phyloP scores from a whole-genome alignment of 2,329 filamentous ascomycete species.

The Cordyceps sp. region DNA sequence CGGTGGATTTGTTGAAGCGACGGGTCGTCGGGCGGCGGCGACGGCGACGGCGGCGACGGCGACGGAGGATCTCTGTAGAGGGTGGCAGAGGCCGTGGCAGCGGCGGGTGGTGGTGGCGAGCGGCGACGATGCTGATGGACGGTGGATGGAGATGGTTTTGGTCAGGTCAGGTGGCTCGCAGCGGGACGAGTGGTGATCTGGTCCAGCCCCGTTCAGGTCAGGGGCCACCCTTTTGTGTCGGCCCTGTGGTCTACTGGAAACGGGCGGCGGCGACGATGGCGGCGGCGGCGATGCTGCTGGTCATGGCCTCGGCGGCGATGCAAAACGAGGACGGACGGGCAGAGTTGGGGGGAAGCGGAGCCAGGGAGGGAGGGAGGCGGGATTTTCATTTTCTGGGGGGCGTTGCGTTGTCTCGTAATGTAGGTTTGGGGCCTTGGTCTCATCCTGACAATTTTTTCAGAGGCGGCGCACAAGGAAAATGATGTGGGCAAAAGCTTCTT shows the following conservation, averaged over 20 bases:
- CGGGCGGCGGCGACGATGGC: background rate
- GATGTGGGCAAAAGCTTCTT: constrained; percentile 15
- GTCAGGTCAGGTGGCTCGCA: constrained; percentile 1
- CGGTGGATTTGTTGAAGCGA: too few relatives aligned
- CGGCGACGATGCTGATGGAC: too few relatives aligned
- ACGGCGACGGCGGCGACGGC: too few relatives aligned
- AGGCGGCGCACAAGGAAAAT: constrained; percentile 21
- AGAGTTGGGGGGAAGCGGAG: constrained; percentile 10
- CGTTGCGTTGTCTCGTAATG: constrained; percentile 16
- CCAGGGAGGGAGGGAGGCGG: constrained; percentile 9
- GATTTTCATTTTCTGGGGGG: constrained; percentile 14
- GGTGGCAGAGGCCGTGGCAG: too few relatives aligned
- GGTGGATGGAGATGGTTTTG: background rate
- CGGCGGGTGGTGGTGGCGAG: too few relatives aligned
- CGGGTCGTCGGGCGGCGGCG: too few relatives aligned
- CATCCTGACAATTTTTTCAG: constrained; percentile 21
- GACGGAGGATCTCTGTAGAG: too few relatives aligned
- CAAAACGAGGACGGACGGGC: constrained; percentile 6
- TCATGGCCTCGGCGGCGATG: constrained; percentile 11
- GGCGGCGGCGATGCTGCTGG: background rate
- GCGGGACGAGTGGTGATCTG: constrained; percentile 7
- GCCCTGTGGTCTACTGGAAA: background rate
- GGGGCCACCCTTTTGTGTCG: constrained; percentile 1
- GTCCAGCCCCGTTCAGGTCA: constrained; percentile 4
- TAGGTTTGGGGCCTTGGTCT: constrained; percentile 19